phyloP scores from a whole-genome alignment of 352 stramenopile species.

The Pseudoperonospora humuli region DNA sequence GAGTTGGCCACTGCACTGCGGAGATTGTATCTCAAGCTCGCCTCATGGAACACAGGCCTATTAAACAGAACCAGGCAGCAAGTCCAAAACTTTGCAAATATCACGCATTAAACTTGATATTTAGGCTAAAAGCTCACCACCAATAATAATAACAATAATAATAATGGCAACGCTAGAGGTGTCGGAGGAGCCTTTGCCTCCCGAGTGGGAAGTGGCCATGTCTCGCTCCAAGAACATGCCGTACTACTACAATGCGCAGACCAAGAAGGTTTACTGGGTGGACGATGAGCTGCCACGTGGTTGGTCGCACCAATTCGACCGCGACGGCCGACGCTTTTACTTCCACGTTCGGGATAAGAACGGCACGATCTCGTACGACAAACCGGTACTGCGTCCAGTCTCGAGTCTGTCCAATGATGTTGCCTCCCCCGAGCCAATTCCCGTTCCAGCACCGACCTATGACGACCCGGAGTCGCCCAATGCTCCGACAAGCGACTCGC shows the following conservation, averaged over 20 bases:
- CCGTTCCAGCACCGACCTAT: slow-evolving; percentile 42
- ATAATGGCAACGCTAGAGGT: slow-evolving; percentile 26
- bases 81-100: too few species aligned
- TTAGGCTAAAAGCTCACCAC: too few species aligned
- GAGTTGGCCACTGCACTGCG: too few species aligned
- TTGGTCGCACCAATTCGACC: slow-evolving; percentile 77
- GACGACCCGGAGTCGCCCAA: slow-evolving; percentile 10
- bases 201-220: slow-evolving; percentile 71
- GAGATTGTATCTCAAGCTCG: too few species aligned
- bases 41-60: too few species aligned
- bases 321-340: slow-evolving; percentile 47
- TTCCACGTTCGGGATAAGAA: slow-evolving; percentile 75
- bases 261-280: slow-evolving; percentile 79
- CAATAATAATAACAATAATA: not conserved
- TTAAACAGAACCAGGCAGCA: too few species aligned
- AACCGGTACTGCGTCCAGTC: slow-evolving; percentile 33
- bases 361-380: slow-evolving; percentile 63
- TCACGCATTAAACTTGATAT: not conserved
- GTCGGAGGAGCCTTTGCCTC: slow-evolving; percentile 48
- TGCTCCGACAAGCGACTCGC: slow-evolving; percentile 1
- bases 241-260: slow-evolving; percentile 79
- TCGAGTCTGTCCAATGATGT: not conserved
- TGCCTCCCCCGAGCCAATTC: slow-evolving; percentile 29
- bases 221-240: slow-evolving; percentile 77
- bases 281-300: slow-evolving; percentile 71